Base-by-base conservation (phyloP, 208 protist genomes). In the Phytomonas francai region DNA sequence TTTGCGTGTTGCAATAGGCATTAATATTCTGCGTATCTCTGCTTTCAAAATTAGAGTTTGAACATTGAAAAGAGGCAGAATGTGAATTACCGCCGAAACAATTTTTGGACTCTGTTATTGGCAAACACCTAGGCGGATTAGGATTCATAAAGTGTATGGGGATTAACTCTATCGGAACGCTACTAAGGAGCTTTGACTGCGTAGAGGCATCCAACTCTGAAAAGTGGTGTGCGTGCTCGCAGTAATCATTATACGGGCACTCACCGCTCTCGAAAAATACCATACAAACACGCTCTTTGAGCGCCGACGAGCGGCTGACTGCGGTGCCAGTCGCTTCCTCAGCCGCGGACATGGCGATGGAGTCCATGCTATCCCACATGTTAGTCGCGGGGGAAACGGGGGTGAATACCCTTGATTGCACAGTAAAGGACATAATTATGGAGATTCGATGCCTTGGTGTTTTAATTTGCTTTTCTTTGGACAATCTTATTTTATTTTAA, bases 171-270 rank as follows among this genome's bases (percentile, higher is more conserved):
- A 87, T 66, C 27, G 82, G 63, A 32, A 94, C 73, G 6, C 76
- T 83, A 30, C 68, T 45, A 22, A 92, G 86, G 29, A 94, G 61
- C 62, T 82, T 81, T 25, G 76, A 42, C 70, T 90, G 83, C 12
- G 88, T 81, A 25, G 31, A 63, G 19, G 68, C 19, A 59, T 70
- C 75, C 28, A 94, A 78, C 67, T 94, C 84, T 5, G 68, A 64
- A 67, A 89, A 92, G 68, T 75, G 70, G 71, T 94, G 88, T 3
- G 84, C 88, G 67, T 92, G 86, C 61, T 83, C 79, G 65, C 85
- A 94, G 57, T 75, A 65, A 42, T 64, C 64, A 3, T 71, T 68
- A 60, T 75, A 94, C 0, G 88, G 84, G 67, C 88, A 92, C 63
- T 76, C 63, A 14, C 69, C 85, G 49, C 63, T 74, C 59, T 94